Conservation (phyloP, 1,139 yeast genomes). For the Geotrichum fermentans region DNA sequence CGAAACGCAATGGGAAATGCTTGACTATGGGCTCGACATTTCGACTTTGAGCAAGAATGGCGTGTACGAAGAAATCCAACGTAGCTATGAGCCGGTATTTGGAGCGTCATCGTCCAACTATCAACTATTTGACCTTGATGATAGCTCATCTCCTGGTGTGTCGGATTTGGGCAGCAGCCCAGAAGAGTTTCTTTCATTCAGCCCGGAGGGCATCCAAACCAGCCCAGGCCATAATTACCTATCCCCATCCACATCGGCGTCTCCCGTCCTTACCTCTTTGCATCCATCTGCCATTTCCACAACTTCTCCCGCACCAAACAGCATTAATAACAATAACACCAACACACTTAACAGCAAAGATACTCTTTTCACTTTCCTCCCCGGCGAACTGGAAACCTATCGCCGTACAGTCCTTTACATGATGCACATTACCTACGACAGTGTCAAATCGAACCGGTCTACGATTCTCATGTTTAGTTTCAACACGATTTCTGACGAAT, state of each 20-base stretch:
- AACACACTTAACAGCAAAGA: not conserved
- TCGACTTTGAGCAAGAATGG: not conserved
- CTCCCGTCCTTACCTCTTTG: not conserved
- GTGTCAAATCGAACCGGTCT: not conserved
- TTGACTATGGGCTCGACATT: not conserved
- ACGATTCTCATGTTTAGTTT: conserved; percentile 4
- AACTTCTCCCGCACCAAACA: too few species aligned
- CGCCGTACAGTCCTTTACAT: conserved; percentile 7
- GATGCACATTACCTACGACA: not conserved
- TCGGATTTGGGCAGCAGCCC: not conserved
- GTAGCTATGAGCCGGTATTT: not conserved
- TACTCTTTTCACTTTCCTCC: not conserved
- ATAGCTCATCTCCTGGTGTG: not conserved
- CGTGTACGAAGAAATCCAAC: not conserved
- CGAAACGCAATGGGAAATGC: not conserved
- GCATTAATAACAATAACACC: not conserved
- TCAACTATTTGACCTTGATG: not conserved
- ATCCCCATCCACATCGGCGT: not conserved
- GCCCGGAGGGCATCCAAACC: not conserved
- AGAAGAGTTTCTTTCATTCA: not conserved
- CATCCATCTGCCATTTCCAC: not conserved
- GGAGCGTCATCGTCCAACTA: not conserved
- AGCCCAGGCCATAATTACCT: not conserved
- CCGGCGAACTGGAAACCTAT: conserved; percentile 10
- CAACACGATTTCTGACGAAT: conserved; percentile 6